phyloP scores from a whole-genome alignment of 441 rosid species.

The Jatropha multifida region DNA sequence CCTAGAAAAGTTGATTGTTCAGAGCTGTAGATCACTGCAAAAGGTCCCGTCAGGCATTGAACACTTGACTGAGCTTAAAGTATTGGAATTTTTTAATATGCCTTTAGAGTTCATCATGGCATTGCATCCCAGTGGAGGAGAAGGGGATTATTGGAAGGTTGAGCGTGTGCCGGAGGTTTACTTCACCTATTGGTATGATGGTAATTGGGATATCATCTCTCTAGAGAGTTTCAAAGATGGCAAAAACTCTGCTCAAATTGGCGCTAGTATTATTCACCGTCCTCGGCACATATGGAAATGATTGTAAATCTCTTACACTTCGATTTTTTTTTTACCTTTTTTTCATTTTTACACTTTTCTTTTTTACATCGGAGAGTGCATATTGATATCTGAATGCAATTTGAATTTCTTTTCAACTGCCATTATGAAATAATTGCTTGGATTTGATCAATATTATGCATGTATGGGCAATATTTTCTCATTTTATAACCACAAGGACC shows the following conservation, averaged over 20 bases:
- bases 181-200: constrained; percentile 35
- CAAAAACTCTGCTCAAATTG: constrained; percentile 3
- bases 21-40: constrained; percentile 34
- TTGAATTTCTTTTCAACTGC: too few species aligned
- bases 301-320: too few species aligned
- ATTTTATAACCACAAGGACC: too few species aligned
- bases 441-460: too few species aligned
- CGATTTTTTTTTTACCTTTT: too few species aligned
- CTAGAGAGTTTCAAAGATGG: constrained; percentile 30
- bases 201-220: constrained; percentile 38
- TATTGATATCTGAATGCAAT: too few species aligned
- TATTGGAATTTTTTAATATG: constrained; percentile 41
- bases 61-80: constrained; percentile 32
- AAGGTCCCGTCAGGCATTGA: constrained; percentile 46
- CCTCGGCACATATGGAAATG: constrained; percentile 15
- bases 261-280: background rate
- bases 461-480: too few species aligned
- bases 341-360: too few species aligned
- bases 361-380: too few species aligned
- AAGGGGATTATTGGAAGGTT: constrained; percentile 35
- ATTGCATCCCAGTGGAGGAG: constrained; percentile 29
- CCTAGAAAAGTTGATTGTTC: constrained; percentile 37
- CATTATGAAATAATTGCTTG: too few species aligned
- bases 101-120: constrained; percentile 33
- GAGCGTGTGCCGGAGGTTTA: constrained; percentile 40